Percentiles rank a stretch among this genome's conserved stretches.
Evolutionary conservation across 1,139 yeast genomes (phyloP).

Genomic region (Yamadazyma oceani): DNA sequence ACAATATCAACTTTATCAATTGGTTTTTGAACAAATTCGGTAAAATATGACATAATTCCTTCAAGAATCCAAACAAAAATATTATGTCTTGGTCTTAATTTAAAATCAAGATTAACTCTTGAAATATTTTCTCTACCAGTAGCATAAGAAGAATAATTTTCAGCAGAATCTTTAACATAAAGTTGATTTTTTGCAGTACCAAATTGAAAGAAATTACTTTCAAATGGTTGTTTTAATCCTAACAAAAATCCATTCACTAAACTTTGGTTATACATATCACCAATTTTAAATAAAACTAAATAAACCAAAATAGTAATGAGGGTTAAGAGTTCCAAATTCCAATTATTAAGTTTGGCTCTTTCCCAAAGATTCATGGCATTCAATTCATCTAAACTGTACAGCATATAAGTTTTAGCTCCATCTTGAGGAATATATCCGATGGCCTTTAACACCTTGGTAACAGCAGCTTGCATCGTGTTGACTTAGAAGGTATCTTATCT

Average conservation of each 20-base stretch:
- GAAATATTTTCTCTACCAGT: constrained; percentile 83
- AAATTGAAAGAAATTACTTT: constrained; percentile 73
- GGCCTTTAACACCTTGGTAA: not conserved
- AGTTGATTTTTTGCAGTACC: constrained; percentile 59
- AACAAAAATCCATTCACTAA: constrained; percentile 52
- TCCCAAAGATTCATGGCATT: constrained; percentile 47
- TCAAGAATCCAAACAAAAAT: constrained; percentile 63
- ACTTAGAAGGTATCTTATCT: not conserved
- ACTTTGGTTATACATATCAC: constrained; percentile 56
- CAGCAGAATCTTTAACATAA: constrained; percentile 67
- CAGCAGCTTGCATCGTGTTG: not conserved
- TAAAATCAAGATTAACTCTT: constrained; percentile 59
- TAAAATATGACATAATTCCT: constrained; percentile 53
- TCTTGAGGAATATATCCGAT: not conserved
- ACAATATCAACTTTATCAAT: constrained; percentile 62
- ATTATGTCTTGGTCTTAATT: constrained; percentile 80
- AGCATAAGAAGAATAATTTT: constrained; percentile 76
- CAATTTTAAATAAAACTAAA: constrained; percentile 51
- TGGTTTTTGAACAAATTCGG: constrained; percentile 49
- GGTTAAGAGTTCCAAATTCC: constrained; percentile 71
- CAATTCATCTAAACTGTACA: constrained; percentile 51
- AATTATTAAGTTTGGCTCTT: constrained; percentile 58
- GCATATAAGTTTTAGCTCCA: not conserved
- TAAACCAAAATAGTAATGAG: constrained; percentile 49
- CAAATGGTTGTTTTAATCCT: constrained; percentile 48